Conservation (phyloP, 2,329 filamentous ascomycete genomes). For the Byssoonygena ceratinophila region DNA sequence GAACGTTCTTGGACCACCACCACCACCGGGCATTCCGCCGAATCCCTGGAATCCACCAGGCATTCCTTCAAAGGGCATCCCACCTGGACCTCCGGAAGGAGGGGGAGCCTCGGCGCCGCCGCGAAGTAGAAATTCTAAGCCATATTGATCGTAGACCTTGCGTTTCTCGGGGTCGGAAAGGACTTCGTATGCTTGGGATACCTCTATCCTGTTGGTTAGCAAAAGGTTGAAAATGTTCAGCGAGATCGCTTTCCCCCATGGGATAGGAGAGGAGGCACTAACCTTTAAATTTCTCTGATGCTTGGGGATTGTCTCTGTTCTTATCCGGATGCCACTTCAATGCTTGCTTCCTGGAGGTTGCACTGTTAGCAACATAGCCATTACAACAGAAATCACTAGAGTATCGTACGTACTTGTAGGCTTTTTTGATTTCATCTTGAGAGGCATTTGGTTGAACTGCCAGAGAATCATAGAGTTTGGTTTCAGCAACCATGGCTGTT, state of each 20-base stretch:
- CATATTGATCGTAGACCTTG: conserved; percentile 88
- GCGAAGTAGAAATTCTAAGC: conserved; percentile 80
- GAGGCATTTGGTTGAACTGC: conserved; percentile 65
- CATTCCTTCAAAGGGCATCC: conserved; percentile 40
- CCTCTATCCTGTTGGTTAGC: conserved; percentile 45
- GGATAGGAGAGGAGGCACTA: conserved; percentile 18
- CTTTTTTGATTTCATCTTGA: conserved; percentile 96
- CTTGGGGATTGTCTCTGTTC: conserved; percentile 81
- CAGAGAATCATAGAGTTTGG: conserved; percentile 85
- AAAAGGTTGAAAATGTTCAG: conserved; percentile 2
- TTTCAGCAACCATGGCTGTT: conserved; percentile 76
- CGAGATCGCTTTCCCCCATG: neutral
- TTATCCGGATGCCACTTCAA: conserved; percentile 95
- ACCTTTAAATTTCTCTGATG: conserved; percentile 88
- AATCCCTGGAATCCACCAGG: conserved; percentile 36
- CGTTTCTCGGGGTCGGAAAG: conserved; percentile 94
- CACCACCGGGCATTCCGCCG: conserved; percentile 39
- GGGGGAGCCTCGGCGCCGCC: conserved; percentile 64
- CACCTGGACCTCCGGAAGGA: conserved; percentile 43
- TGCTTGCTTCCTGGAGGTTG: conserved; percentile 59
- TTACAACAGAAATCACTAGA: neutral
- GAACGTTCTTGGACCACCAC: conserved; percentile 28
- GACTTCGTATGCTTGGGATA: conserved; percentile 95
- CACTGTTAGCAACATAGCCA: conserved; percentile 13
- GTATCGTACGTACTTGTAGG: conserved; percentile 57